A percentile compares a stretch with the other conserved stretches of the same genome.
Evolutionary conservation across 352 stramenopile genomes (phyloP).

Genomic region (Pythium brassicae): DNA sequence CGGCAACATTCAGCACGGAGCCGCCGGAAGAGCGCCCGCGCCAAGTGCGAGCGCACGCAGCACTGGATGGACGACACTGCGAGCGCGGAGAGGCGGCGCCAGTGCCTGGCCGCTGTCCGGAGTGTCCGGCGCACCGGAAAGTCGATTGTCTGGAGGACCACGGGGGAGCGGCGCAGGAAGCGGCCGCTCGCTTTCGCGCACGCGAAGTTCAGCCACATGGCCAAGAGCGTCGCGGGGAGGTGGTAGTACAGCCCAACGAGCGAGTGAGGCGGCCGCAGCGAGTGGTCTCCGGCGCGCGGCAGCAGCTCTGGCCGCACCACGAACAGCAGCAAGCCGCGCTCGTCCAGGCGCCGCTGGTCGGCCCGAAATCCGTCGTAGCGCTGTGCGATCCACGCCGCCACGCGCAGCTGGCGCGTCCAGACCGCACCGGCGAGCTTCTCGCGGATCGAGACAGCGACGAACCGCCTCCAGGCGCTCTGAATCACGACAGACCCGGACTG

Average conservation of each 20-base stretch:
- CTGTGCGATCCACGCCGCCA: slow-evolving; percentile 34
- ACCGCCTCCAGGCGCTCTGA: slow-evolving; percentile 39
- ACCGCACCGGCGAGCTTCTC: slow-evolving; percentile 17
- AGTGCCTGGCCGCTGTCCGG: slow-evolving; percentile 17
- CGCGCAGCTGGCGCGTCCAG: slow-evolving; percentile 37
- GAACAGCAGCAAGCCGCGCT: not conserved
- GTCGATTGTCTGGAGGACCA: slow-evolving; percentile 32
- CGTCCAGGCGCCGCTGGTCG: slow-evolving; percentile 4
- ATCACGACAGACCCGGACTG: slow-evolving; percentile 42
- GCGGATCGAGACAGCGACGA: slow-evolving; percentile 22
- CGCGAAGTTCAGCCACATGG: slow-evolving; percentile 38
- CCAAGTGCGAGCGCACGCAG: slow-evolving; percentile 20
- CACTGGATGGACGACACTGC: slow-evolving; percentile 36
- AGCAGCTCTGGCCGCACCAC: not conserved
- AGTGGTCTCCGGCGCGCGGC: not conserved
- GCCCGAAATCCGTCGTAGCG: slow-evolving; percentile 4
- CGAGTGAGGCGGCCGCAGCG: too few relatives aligned
- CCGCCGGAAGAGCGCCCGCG: slow-evolving; percentile 20
- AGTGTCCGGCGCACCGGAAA: slow-evolving; percentile 30
- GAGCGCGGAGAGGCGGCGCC: slow-evolving; percentile 15
- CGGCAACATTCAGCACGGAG: slow-evolving; percentile 17
- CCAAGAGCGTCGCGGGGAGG: slow-evolving; percentile 29
- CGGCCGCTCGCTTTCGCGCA: slow-evolving; percentile 15
- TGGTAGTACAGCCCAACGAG: slow-evolving; percentile 20
- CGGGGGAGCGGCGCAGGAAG: slow-evolving; percentile 38